A percentile compares a stretch with the other conserved stretches of the same genome.
phyloP scores from a whole-genome alignment of 805 yeast genomes.

The Danielia reshetovae region DNA sequence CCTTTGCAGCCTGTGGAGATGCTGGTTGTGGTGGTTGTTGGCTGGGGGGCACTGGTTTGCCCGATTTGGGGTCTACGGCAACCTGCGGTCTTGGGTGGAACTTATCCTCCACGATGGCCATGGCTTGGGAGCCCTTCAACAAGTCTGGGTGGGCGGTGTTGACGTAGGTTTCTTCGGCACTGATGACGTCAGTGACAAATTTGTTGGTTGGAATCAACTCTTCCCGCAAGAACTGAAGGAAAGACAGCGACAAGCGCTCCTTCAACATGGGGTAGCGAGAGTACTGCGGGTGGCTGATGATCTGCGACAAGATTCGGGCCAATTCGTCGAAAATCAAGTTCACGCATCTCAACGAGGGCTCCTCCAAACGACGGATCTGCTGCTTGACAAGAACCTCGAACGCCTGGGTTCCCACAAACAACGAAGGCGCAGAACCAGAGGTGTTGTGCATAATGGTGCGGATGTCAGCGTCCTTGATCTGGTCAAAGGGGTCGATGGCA shows the following conservation, averaged over 20 bases:
- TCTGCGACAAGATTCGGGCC: conserved; percentile 83
- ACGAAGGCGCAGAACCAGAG: conserved; percentile 90
- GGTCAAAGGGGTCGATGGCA: conserved; percentile 94
- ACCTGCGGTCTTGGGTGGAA: conserved; percentile 72
- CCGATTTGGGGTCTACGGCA: conserved; percentile 84
- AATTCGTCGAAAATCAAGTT: conserved; percentile 90
- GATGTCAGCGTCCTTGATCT: conserved; percentile 91
- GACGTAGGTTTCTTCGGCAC: conserved; percentile 87
- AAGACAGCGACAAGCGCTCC: conserved; percentile 77
- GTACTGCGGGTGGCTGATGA: conserved; percentile 75
- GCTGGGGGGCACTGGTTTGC: conserved; percentile 64
- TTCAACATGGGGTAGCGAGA: conserved; percentile 87
- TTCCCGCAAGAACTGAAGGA: conserved; percentile 74
- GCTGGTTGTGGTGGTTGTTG: conserved; percentile 29
- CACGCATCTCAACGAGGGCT: conserved; percentile 86
- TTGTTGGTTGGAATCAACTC: conserved; percentile 80
- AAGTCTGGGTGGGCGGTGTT: conserved; percentile 98
- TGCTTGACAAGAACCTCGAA: conserved; percentile 88
- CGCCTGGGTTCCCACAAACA: conserved; percentile 96
- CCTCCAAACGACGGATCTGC: conserved; percentile 82
- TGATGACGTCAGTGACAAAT: conserved; percentile 79
- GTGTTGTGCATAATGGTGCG: conserved; percentile 96
- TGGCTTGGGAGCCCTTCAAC: conserved; percentile 90
- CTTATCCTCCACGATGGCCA: conserved; percentile 87
- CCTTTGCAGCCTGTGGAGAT: conserved; percentile 23